Base-by-base conservation (phyloP, 2,329 filamentous ascomycete genomes). In the Juglanconis sp. region DNA sequence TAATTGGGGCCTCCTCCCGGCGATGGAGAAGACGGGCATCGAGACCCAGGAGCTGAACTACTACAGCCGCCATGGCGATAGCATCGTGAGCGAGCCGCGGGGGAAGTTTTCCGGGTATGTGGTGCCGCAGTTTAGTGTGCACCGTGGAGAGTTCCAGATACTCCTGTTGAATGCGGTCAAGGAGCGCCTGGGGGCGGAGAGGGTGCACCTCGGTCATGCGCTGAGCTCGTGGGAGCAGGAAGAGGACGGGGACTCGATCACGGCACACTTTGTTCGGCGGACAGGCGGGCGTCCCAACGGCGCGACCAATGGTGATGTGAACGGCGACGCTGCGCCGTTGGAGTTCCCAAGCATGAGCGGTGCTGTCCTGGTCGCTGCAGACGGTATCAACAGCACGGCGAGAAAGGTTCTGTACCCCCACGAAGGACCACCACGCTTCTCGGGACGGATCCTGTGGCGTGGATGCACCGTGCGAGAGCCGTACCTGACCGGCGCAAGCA, bases 101-200 rank as follows among this genome's bases (percentile, higher is more conserved):
- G 77, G 77, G 2, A 66, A 71, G 46, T 64, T 65, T 24, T 76
- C 77, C 1, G 76, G 77, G 10, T 79, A 79, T 62, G 63, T 66
- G 8, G 62, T 79, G 0, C 76, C 76, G 1, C 77, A 79, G 59
- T 75, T 79, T 61, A 74, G 72, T n/a, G 71, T 79, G 2, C 77
- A 79, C 63, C 70, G 77, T 5, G 77, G 77, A 13, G 75, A 79
- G 40, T 73, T 79, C 57, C 77, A 79, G 65, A 76, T 78, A 65
- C 63, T 79, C 42, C 67, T 79, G 5, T 65, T 79, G 30, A 71
- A 74, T 34, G 72, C 76, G 0, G 74, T 77, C 4, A 74, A 72
- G 61, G 73, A 76, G 58, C 69, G 77, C 0, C 55, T 79, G 1
- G 77, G 77, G 3, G 64, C 69, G 8, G 70, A 72, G 3, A 67